phyloP scores from a whole-genome alignment of 345 rosid species.

The Cardamine resedifolia region DNA sequence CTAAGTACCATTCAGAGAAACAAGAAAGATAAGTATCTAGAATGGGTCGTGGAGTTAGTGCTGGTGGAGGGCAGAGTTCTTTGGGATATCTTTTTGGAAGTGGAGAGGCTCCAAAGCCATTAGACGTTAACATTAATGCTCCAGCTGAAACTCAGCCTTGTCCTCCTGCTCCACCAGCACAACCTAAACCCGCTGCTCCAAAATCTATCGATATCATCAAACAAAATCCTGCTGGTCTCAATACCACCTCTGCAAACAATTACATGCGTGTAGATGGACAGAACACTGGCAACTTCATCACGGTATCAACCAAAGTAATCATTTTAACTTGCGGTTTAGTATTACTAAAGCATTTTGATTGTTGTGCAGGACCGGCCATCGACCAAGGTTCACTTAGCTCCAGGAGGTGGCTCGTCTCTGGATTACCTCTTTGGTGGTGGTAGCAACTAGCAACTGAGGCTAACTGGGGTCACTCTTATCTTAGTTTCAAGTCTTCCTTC shows the following conservation, averaged over 20 bases:
- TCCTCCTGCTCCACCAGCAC: slow-evolving; percentile 36
- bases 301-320: slow-evolving; percentile 37
- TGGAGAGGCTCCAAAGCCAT: slow-evolving; percentile 63
- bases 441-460: slow-evolving; percentile 19
- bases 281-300: slow-evolving; percentile 77
- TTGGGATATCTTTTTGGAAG: slow-evolving; percentile 76
- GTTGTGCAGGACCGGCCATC: slow-evolving; percentile 52
- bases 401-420: slow-evolving; percentile 42
- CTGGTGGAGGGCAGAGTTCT: slow-evolving; percentile 91
- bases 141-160: slow-evolving; percentile 36
- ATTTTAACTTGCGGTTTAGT: not conserved
- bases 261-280: slow-evolving; percentile 72
- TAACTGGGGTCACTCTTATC: not conserved
- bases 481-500: not conserved
- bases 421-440: slow-evolving; percentile 52
- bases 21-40: not conserved
- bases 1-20: not conserved
- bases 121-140: slow-evolving; percentile 28
- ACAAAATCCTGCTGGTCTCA: slow-evolving; percentile 72
- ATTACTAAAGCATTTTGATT: not conserved
- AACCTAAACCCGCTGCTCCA: slow-evolving; percentile 34
- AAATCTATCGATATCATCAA: slow-evolving; percentile 39
- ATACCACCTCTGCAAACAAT: slow-evolving; percentile 56
- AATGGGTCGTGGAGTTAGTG: slow-evolving; percentile 88
- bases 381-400: slow-evolving; percentile 61